These are phyloP conservation scores for Blastocystis sp. DNA, from an alignment of 352 stramenopile genomes.

Conservation along the genomic window DNA sequence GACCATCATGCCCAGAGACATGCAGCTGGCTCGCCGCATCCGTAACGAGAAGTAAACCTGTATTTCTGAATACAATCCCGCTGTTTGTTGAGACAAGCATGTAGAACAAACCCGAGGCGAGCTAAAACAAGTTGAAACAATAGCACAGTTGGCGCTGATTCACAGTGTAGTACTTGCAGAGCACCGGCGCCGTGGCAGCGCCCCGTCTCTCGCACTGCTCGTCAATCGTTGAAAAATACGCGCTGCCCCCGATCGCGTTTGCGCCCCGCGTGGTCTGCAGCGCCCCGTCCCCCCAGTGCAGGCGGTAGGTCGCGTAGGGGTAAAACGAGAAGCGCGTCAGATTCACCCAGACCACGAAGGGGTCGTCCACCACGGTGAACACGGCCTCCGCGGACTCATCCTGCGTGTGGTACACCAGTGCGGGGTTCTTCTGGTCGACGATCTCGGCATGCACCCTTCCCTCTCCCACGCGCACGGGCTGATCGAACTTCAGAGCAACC, in stretches of 20 bases:
- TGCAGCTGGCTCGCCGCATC: neutral
- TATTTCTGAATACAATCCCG: conserved; percentile 63
- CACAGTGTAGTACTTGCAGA: conserved; percentile 37
- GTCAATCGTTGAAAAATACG: neutral
- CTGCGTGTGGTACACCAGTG: neutral
- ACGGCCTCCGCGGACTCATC: neutral
- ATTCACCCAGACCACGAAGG: conserved; percentile 14
- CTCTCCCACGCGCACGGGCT: neutral
- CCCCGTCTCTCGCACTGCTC: neutral
- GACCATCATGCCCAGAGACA: no score
- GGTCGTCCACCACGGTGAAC: neutral
- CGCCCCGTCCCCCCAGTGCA: neutral
- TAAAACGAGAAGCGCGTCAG: conserved; percentile 8
- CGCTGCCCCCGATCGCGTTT: neutral
- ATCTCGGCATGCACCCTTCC: conserved; percentile 1
- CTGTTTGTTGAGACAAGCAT: conserved; percentile 62
- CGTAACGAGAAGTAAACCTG: conserved; percentile 66
- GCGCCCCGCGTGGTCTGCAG: neutral
- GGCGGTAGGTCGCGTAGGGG: conserved; percentile 20
- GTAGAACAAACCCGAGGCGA: neutral
- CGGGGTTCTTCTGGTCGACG: neutral
- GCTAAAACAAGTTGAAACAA: conserved; percentile 36
- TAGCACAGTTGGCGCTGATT: neutral
- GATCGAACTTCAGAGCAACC: conserved; percentile 29
- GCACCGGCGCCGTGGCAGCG: neutral